Evolutionary conservation across 2,329 filamentous ascomycete species (phyloP).

Genomic region (Arthrobotrys pseudoclavata): DNA sequence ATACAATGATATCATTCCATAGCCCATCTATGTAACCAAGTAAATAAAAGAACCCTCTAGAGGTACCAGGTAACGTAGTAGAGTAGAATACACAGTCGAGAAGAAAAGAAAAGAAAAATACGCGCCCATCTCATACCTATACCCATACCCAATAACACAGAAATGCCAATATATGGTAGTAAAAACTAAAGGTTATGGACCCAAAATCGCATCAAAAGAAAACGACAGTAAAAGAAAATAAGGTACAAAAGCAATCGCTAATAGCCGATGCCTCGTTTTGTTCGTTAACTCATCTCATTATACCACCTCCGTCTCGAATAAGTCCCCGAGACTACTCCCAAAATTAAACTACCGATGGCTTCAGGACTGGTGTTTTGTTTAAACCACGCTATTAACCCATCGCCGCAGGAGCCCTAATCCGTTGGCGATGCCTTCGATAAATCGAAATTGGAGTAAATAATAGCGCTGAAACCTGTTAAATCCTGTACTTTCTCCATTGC

Average conservation of each 20-base stretch:
- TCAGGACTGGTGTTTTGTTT: not conserved
- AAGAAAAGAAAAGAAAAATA: not conserved
- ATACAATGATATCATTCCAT: slow-evolving; percentile 40
- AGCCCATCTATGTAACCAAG: slow-evolving; percentile 23
- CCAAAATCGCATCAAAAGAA: slow-evolving; percentile 1
- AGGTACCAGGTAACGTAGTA: not conserved
- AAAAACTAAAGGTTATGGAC: slow-evolving; percentile 20
- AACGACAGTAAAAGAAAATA: not conserved
- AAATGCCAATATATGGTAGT: slow-evolving; percentile 7
- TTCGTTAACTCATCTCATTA: slow-evolving; percentile 35
- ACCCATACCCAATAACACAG: slow-evolving; percentile 10
- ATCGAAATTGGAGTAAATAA: slow-evolving; percentile 86
- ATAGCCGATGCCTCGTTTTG: slow-evolving; percentile 25
- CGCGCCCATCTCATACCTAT: slow-evolving; percentile 16
- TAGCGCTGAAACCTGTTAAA: slow-evolving; percentile 85
- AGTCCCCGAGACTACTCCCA: not conserved
- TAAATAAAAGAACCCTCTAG: slow-evolving; percentile 15
- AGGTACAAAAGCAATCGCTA: slow-evolving; percentile 4
- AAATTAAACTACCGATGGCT: not conserved
- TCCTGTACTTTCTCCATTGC: slow-evolving; percentile 82
- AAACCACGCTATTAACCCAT: not conserved
- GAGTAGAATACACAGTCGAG: slow-evolving; percentile 2
- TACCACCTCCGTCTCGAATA: not conserved
- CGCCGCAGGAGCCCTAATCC: slow-evolving; percentile 29
- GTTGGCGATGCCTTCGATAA: slow-evolving; percentile 63